A percentile compares a stretch with the other conserved stretches of the same genome.
Conservation (phyloP, 2,329 filamentous ascomycete species). For the Claviceps humidiphila region DNA sequence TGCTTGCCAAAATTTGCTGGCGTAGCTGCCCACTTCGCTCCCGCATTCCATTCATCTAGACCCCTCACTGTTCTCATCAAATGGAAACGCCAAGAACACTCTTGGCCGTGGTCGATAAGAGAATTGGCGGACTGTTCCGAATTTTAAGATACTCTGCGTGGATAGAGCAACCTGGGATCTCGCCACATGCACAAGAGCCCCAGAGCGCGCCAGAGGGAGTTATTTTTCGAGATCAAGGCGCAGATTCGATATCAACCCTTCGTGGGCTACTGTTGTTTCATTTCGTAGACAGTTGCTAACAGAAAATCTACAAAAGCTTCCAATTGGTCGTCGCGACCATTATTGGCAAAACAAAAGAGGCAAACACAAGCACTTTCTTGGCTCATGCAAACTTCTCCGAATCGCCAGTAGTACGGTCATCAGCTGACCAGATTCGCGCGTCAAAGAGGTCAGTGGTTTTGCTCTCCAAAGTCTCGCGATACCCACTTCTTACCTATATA, state of each 20-base stretch:
- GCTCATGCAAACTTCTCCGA: background rate
- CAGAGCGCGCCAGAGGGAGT: background rate
- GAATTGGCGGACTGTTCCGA: background rate
- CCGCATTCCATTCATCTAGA: slow-evolving; percentile 5
- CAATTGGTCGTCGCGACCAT: background rate
- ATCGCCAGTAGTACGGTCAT: background rate
- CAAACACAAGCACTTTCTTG: background rate
- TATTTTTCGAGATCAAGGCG: background rate
- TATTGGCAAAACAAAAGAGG: background rate
- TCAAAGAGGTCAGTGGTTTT: background rate
- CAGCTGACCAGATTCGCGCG: background rate
- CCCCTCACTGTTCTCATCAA: background rate
- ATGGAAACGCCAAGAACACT: background rate
- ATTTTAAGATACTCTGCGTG: background rate
- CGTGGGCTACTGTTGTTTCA: too few species aligned
- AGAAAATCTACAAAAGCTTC: background rate
- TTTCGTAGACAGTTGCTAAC: background rate
- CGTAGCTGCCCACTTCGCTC: slow-evolving; percentile 1
- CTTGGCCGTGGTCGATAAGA: background rate
- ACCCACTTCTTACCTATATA: background rate
- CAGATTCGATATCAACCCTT: background rate
- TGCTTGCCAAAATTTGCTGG: background rate
- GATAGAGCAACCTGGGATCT: background rate
- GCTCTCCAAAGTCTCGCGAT: background rate
- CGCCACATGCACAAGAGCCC: background rate